Evolutionary conservation across 2,329 filamentous ascomycete species (phyloP).

Genomic region (Sarocladiaceae sp.): DNA sequence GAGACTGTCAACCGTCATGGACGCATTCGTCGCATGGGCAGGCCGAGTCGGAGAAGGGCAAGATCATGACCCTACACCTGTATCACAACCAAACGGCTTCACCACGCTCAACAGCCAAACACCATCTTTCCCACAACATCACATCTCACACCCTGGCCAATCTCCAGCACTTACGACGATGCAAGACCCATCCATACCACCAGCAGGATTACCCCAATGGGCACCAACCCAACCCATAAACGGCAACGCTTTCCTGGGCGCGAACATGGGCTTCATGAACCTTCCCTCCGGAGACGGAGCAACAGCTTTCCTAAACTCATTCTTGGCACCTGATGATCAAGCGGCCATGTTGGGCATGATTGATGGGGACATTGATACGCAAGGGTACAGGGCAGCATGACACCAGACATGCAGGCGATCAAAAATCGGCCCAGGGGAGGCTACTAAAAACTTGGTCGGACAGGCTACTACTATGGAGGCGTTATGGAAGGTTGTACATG

Average conservation of each 20-base stretch:
- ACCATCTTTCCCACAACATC: not conserved
- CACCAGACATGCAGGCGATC: too few relatives aligned
- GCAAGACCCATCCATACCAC: not conserved
- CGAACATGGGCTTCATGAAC: not conserved
- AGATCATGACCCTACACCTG: not conserved
- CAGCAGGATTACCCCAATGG: not conserved
- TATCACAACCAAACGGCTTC: not conserved
- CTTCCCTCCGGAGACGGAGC: not conserved
- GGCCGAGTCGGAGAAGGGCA: not conserved
- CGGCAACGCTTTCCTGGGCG: not conserved
- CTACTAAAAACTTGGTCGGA: too few relatives aligned
- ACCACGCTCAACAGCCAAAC: not conserved
- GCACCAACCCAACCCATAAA: not conserved
- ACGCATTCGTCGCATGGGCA: slow-evolving; percentile 21
- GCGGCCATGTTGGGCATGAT: slow-evolving; percentile 6
- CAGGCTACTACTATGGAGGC: too few relatives aligned
- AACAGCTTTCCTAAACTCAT: slow-evolving; percentile 1
- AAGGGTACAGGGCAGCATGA: not conserved
- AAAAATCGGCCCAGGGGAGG: too few relatives aligned
- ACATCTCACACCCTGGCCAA: not conserved
- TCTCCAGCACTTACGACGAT: not conserved
- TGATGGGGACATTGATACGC: slow-evolving; percentile 1
- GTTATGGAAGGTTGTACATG: too few relatives aligned
- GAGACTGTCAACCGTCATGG: slow-evolving; percentile 22
- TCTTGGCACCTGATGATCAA: slow-evolving; percentile 2